These are phyloP conservation scores for Pestalotiopsis fici DNA, from an alignment of 2,329 filamentous ascomycete genomes.

Conservation along the genomic window DNA sequence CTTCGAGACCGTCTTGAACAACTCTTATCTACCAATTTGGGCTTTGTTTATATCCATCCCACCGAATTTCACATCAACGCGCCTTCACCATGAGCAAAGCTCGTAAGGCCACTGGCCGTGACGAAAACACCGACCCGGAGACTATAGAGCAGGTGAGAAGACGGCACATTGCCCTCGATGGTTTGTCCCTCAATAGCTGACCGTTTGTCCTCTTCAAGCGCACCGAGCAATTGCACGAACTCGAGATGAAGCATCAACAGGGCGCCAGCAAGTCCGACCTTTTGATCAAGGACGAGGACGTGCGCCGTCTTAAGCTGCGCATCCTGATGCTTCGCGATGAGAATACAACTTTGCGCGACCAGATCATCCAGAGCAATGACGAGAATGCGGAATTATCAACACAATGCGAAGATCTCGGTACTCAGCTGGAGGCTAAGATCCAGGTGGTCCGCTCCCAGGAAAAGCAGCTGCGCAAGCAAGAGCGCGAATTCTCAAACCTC, in stretches of 20 bases:
- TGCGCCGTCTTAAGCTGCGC: slow-evolving; percentile 69
- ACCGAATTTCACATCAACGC: background rate
- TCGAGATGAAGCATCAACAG: slow-evolving; percentile 72
- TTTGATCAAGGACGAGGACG: slow-evolving; percentile 73
- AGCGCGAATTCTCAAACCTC: slow-evolving; percentile 47
- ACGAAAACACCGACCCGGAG: slow-evolving; percentile 34
- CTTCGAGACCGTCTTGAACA: background rate
- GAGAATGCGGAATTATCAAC: slow-evolving; percentile 33
- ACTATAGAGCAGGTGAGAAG: slow-evolving; percentile 33
- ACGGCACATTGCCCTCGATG: background rate
- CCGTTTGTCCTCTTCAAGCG: slow-evolving; percentile 34
- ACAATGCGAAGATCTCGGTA: slow-evolving; percentile 38
- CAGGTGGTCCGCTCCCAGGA: slow-evolving; percentile 46
- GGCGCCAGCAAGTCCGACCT: slow-evolving; percentile 65
- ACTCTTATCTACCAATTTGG: background rate
- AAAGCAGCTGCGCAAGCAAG: slow-evolving; percentile 47
- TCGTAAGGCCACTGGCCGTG: slow-evolving; percentile 24
- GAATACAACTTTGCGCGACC: slow-evolving; percentile 66
- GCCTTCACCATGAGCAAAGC: slow-evolving; percentile 22
- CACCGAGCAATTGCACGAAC: slow-evolving; percentile 47
- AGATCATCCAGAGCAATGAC: slow-evolving; percentile 46
- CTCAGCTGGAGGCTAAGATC: slow-evolving; percentile 44
- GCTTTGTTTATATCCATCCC: background rate
- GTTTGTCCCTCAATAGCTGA: background rate
- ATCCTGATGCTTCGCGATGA: slow-evolving; percentile 75